Conservation (phyloP, 805 yeast species). For the Lachancea fermentati region DNA sequence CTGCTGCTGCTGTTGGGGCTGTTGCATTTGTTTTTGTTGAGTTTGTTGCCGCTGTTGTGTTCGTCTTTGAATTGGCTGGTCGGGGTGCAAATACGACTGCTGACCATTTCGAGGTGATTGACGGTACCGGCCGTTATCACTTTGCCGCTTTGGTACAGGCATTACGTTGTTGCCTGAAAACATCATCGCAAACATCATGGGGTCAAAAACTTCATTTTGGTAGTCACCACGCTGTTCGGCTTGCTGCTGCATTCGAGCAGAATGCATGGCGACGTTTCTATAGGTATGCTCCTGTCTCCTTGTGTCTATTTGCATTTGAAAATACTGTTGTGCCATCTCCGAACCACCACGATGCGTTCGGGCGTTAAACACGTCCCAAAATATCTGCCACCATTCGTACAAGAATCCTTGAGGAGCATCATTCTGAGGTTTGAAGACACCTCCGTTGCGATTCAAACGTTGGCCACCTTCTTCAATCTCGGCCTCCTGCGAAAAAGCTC, state of each 20-base stretch:
- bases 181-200: conserved; percentile 14
- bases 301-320: conserved; percentile 53
- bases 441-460: conserved; percentile 6
- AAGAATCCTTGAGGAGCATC: conserved; percentile 86
- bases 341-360: conserved; percentile 63
- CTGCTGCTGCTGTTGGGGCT: conserved; percentile 8
- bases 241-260: conserved; percentile 42
- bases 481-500: conserved; percentile 69
- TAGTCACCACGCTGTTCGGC: conserved; percentile 36
- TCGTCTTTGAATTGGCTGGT: conserved; percentile 23
- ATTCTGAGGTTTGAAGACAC: conserved; percentile 29
- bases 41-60: conserved; percentile 19
- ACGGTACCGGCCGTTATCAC: not conserved
- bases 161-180: conserved; percentile 7
- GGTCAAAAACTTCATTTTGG: conserved; percentile 31
- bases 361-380: conserved; percentile 90
- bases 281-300: conserved; percentile 54
- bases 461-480: conserved; percentile 38
- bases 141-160: conserved; percentile 8
- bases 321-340: conserved; percentile 62
- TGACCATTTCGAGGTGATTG: not conserved
- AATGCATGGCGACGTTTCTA: conserved; percentile 39
- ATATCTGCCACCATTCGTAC: conserved; percentile 94
- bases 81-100: not conserved
- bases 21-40: conserved; percentile 13